Base-by-base conservation (phyloP, 2,329 filamentous ascomycete species). In the Endocalyx cinctus region DNA sequence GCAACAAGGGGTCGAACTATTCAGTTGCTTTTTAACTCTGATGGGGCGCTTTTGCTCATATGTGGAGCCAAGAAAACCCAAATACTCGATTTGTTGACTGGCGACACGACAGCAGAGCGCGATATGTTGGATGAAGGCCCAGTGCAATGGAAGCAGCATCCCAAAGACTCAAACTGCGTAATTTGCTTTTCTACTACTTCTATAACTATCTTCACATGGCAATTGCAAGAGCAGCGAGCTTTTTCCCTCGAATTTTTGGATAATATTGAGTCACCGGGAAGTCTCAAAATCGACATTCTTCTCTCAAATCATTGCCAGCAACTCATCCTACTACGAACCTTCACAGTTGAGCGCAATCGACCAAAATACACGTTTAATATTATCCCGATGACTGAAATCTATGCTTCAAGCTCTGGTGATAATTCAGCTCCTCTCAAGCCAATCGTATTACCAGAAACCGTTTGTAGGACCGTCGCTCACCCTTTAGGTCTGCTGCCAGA, bases 11-110 rank as follows among this genome's bases (percentile, higher is more conserved):
- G 35, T 10, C 12, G 13, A 10, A 37, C 29, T 4, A 12, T 10
- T 11, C 39, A 41, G 25, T 32, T 45, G 17, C 13, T 42, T 5
- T 40, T 45, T 18, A 27, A 41, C 12, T 4, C 4, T 6, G 26
- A 19, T 6, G 31, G 27, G 10, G 30, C 16, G 6, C 31, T 22
- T 26, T 16, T 44, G 4, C 17, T 45, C 5, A 25, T 42, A 5
- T 30, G 5, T 7, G 37, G 37, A 6, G 13, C 7, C 11, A 27
- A 38, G 13, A 33, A 20, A 17, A 31, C 23, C 13, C 39, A 40
- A 20, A 29, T 43, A 4, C 25, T 43, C 2, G 23, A 25, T 2
- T 2, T 43, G 4, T 28, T 31, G 11, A 34, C 34, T n/a, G 40
- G 41, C 28, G 14, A 18, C 3, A 29, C 34, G 10, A 17, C 29